A percentile compares a stretch with the other conserved stretches of the same genome.
Evolutionary conservation across 306 rosid species (phyloP).

Genomic region (Purshia tridentata): DNA sequence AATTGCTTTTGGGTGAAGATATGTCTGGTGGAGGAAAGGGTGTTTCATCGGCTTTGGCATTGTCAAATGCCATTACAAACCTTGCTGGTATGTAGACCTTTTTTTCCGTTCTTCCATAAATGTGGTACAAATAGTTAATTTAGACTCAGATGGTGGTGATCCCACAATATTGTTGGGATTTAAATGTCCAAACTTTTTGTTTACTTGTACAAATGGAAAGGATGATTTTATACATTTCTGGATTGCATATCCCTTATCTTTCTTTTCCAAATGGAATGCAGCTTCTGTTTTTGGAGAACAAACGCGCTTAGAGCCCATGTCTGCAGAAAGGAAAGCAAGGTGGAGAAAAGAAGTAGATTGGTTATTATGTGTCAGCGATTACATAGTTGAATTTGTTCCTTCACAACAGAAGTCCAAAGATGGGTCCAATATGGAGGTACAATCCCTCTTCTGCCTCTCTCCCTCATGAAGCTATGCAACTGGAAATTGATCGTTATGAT

Average conservation of each 20-base stretch:
- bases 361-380: conserved; percentile 81
- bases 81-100: conserved; percentile 66
- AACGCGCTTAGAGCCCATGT: conserved; percentile 83
- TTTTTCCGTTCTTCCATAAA: background rate
- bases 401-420: conserved; percentile 75
- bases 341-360: conserved; percentile 90
- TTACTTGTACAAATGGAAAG: background rate
- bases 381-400: conserved; percentile 91
- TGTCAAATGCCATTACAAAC: conserved; percentile 97
- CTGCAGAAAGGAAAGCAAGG: conserved; percentile 61
- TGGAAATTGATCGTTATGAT: too few relatives aligned
- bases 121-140: background rate
- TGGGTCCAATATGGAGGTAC: conserved; percentile 87
- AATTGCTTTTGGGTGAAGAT: conserved; percentile 89
- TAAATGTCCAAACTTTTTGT: background rate
- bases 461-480: background rate
- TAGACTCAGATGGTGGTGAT: background rate
- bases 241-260: background rate
- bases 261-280: conserved; percentile 38
- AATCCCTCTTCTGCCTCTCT: background rate
- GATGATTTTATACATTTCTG: background rate
- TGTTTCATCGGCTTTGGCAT: conserved; percentile 91
- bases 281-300: conserved; percentile 97
- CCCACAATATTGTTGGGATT: background rate
- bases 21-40: conserved; percentile 99